phyloP scores from a whole-genome alignment of 1,284 basidiomycete genomes.

The Paramarasmius palmivorus region DNA sequence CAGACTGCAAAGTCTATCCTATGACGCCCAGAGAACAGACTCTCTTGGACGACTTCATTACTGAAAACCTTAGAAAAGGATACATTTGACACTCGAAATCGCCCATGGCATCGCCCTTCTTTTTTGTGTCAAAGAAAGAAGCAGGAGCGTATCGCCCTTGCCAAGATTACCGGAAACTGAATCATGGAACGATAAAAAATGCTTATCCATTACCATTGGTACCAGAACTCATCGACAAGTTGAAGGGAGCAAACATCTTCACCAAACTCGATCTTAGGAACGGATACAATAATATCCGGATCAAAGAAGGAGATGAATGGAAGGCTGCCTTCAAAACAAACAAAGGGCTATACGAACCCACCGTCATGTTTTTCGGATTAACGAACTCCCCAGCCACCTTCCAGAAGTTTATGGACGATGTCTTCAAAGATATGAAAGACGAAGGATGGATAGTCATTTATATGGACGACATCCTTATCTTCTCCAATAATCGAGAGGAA shows the following conservation, averaged over 20 bases:
- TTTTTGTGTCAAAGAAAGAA: slow-evolving; percentile 42
- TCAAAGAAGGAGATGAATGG: slow-evolving; percentile 26
- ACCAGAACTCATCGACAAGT: slow-evolving; percentile 26
- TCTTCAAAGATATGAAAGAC: slow-evolving; percentile 21
- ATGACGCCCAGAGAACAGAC: slow-evolving; percentile 14
- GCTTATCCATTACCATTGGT: slow-evolving; percentile 32
- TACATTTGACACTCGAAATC: slow-evolving; percentile 27
- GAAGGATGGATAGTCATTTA: slow-evolving; percentile 28
- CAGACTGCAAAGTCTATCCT: slow-evolving; percentile 23
- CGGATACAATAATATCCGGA: slow-evolving; percentile 27
- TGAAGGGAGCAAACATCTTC: slow-evolving; percentile 25
- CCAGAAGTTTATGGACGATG: slow-evolving; percentile 24
- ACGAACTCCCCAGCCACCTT: slow-evolving; percentile 32
- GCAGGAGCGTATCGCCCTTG: slow-evolving; percentile 28
- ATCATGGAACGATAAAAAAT: slow-evolving; percentile 32
- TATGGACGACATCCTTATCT: slow-evolving; percentile 32
- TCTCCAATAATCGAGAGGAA: slow-evolving; percentile 22
- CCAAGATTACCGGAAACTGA: slow-evolving; percentile 33
- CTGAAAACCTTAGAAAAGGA: slow-evolving; percentile 30
- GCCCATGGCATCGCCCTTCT: slow-evolving; percentile 33
- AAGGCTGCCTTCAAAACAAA: slow-evolving; percentile 21
- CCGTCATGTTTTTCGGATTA: slow-evolving; percentile 35
- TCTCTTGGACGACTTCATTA: slow-evolving; percentile 25
- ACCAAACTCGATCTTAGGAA: slow-evolving; percentile 29
- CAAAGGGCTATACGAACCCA: slow-evolving; percentile 21